Percentiles rank a stretch among this genome's conserved stretches.
These are phyloP conservation scores for Striga hermonthica DNA, from an alignment of 305 asterid genomes.

Conservation along the genomic window DNA sequence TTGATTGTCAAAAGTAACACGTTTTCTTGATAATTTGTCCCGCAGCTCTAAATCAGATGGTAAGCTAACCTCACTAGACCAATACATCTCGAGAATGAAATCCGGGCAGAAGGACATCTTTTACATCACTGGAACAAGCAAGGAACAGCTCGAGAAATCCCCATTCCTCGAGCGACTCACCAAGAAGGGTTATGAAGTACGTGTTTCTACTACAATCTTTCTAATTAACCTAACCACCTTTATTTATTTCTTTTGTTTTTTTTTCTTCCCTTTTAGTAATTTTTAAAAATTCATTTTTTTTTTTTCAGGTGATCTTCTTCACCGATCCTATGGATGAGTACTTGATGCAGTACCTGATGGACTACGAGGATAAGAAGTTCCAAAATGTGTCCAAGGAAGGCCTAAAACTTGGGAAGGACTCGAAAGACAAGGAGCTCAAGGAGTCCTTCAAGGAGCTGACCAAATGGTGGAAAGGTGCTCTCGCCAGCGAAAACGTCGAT, in stretches of 20 bases:
- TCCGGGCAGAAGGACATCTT: slow-evolving; percentile 83
- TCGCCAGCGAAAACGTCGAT: slow-evolving; percentile 78
- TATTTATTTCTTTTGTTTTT: too few species aligned
- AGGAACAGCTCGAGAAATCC: slow-evolving; percentile 84
- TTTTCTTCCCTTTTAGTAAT: too few species aligned
- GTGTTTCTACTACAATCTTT: neutral
- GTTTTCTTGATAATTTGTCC: slow-evolving; percentile 1
- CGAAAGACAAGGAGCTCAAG: slow-evolving; percentile 77
- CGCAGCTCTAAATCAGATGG: slow-evolving; percentile 85
- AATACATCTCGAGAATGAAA: slow-evolving; percentile 86
- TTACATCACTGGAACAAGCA: slow-evolving; percentile 78
- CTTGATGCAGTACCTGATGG: slow-evolving; percentile 71
- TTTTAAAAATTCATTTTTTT: neutral
- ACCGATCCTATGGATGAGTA: slow-evolving; percentile 92
- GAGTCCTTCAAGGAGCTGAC: slow-evolving; percentile 79
- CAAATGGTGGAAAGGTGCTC: slow-evolving; percentile 93
- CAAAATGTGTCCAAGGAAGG: slow-evolving; percentile 96
- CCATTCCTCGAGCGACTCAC: slow-evolving; percentile 87
- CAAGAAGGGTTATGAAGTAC: slow-evolving; percentile 82
- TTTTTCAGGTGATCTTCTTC: slow-evolving; percentile 61
- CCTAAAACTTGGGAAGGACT: slow-evolving; percentile 73
- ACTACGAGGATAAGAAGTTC: slow-evolving; percentile 90
- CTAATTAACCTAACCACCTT: too few species aligned
- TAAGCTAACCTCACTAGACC: slow-evolving; percentile 66
- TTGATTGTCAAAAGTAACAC: neutral